Conservation (phyloP, 2,329 filamentous ascomycete species). For the Aspergillus vadensis region DNA sequence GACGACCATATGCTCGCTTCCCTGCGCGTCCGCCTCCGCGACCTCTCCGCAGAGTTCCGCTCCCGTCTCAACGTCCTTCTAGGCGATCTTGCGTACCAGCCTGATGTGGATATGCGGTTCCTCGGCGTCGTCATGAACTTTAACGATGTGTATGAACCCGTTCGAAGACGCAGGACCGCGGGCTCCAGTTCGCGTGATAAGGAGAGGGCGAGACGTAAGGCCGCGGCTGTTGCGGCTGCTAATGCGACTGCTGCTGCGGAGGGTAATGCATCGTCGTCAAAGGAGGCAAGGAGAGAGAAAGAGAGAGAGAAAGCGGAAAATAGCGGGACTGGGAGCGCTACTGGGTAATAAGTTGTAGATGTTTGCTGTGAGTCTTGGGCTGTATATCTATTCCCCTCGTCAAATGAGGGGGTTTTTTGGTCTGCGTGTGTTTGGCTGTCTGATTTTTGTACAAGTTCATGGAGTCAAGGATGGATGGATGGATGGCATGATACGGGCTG, state of each 20-base stretch:
- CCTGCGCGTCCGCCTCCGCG: constrained; percentile 70
- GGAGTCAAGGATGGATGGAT: not conserved
- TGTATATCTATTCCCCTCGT: not conserved
- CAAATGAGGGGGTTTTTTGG: not conserved
- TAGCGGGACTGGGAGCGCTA: constrained; percentile 8
- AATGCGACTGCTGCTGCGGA: constrained; percentile 19
- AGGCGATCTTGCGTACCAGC: constrained; percentile 88
- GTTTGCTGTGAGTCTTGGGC: no score
- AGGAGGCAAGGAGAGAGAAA: constrained; percentile 29
- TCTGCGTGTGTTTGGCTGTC: not conserved
- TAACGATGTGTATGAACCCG: constrained; percentile 90
- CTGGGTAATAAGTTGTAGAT: not conserved
- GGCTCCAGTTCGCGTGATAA: constrained; percentile 36
- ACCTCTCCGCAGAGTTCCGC: constrained; percentile 75
- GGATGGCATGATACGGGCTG: not conserved
- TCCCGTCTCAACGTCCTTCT: constrained; percentile 76
- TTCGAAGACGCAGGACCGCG: constrained; percentile 57
- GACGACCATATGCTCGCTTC: constrained; percentile 70
- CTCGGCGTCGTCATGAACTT: constrained; percentile 98
- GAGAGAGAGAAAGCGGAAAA: constrained; percentile 14
- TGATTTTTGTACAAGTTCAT: not conserved
- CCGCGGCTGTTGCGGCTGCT: constrained; percentile 21
- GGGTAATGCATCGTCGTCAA: constrained; percentile 10
- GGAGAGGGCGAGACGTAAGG: constrained; percentile 30
- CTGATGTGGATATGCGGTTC: constrained; percentile 93